Percentiles rank a stretch among this genome's conserved stretches.
Conservation (phyloP, 2,329 filamentous ascomycete species). For the Sarocladium oryzae region DNA sequence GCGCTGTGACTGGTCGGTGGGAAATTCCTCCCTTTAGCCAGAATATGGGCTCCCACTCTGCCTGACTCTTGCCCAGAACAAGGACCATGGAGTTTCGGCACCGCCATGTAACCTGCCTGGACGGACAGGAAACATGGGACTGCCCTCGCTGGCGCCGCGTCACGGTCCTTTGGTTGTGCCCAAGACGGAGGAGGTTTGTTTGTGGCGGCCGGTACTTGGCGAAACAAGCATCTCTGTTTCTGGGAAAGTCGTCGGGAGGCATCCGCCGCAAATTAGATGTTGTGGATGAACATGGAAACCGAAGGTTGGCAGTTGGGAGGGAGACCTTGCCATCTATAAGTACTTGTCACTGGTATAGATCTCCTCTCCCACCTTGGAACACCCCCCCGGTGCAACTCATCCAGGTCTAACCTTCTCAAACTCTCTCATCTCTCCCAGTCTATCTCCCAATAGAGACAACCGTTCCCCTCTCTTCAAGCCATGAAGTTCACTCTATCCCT, state of each 20-base stretch:
- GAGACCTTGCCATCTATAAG: constrained; percentile 5
- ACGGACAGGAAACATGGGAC: neutral
- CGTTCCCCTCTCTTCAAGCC: neutral
- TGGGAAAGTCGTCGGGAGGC: constrained; percentile 4
- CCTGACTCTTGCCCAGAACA: neutral
- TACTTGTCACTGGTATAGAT: neutral
- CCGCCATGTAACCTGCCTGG: neutral
- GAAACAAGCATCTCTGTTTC: neutral
- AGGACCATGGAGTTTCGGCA: neutral
- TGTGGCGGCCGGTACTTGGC: constrained; percentile 8
- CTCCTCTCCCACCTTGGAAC: neutral
- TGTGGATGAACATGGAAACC: too few species aligned
- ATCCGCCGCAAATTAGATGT: neutral
- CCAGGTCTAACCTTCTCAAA: constrained; percentile 2
- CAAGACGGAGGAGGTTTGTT: constrained; percentile 1
- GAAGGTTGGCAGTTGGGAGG: too few species aligned
- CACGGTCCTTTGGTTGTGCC: neutral
- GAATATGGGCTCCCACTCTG: neutral
- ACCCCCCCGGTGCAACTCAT: neutral
- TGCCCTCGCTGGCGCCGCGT: neutral
- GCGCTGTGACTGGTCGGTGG: constrained; percentile 7
- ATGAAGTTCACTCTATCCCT: constrained; percentile 17
- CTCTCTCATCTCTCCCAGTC: constrained; percentile 12
- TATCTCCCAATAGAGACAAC: constrained; percentile 12
- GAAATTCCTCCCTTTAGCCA: constrained; percentile 5